Base-by-base conservation (phyloP, 2,329 filamentous ascomycete genomes). In the Bipolaris bicolor region DNA sequence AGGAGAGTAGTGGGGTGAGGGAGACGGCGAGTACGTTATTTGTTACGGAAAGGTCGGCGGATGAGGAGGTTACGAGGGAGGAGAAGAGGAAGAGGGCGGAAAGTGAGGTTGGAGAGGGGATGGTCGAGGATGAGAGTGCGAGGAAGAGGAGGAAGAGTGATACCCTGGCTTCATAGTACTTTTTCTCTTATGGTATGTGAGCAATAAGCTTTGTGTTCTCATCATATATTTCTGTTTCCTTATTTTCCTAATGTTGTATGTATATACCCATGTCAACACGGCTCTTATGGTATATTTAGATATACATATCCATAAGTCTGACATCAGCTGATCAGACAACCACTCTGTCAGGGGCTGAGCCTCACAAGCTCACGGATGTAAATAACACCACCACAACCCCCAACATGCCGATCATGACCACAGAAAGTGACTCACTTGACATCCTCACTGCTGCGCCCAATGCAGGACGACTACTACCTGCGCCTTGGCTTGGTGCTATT, bases 321-420 rank as follows among this genome's bases (percentile, higher is more conserved):
- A 4, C 4, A 11, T 31, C 29, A 31, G 29, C 29, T 13, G 10
- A 5, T 7, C 7, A 36, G 18, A 15, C 15, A 13, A 13, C 29
- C 15, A 20, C 24, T 2, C 18, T 16, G 43, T 22, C 18, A 13
- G 43, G 20, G 20, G 7, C 10, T 7, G n/a, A 15, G 15, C 22
- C 11, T 51, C 40, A 62, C 53, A 54, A 55, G 49, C 47, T 60
- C 7, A 54, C 44, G 16, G 60, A 62, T 34, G 60, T 62, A 29
- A 53, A 55, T 44, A 62, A 33, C 34, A 62, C 54, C 31, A 62
- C 53, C 5, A 57, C 29, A 2, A 31, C 57, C 7, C 60, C 60
- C 40, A 62, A 22, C 60, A 62, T 62, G 11, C 47, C 54, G 22
- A 62, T 34, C 57, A 62, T 62, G 20, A 55, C 50, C 18, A 62